Evolutionary conservation across 495 filamentous ascomycete genomes (phyloP).

Genomic region (Geoglossum glabrum): DNA sequence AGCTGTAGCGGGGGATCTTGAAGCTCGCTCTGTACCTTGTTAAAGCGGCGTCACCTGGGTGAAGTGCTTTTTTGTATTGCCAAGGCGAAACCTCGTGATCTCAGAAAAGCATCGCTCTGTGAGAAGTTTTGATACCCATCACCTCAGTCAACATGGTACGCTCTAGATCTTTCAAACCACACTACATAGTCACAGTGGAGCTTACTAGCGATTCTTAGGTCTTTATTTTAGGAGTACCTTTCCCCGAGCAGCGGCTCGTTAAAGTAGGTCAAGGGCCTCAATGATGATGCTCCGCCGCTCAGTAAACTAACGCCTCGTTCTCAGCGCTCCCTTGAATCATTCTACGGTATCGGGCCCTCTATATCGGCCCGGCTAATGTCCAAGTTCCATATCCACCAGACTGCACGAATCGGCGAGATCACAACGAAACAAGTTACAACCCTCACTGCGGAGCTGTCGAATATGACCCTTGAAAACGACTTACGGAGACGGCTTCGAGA

Average conservation of each 20-base stretch:
- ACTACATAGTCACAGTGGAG: too few relatives aligned
- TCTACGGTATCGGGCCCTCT: conserved; percentile 74
- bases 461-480: conserved; percentile 90
- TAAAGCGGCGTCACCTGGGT: too few relatives aligned
- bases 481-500: conserved; percentile 53
- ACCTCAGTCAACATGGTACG: background rate
- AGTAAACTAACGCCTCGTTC: background rate
- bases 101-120: background rate
- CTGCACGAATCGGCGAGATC: conserved; percentile 51
- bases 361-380: conserved; percentile 57
- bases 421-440: conserved; percentile 51
- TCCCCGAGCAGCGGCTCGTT: conserved; percentile 62
- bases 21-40: too few relatives aligned
- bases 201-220: conserved; percentile 31
- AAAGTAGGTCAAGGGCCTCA: conserved; percentile 31
- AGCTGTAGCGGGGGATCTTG: too few relatives aligned
- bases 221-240: conserved; percentile 68
- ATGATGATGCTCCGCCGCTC: background rate
- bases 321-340: conserved; percentile 64
- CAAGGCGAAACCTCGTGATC: conserved; percentile 1
- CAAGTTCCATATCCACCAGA: conserved; percentile 67
- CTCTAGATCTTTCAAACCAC: background rate
- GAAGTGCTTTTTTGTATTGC: too few relatives aligned
- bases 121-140: background rate
- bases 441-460: conserved; percentile 64